Evolutionary conservation across 768 basidiomycete genomes (phyloP), one percentile per base, ranked within the genome.

Genomic region (Xerocomellus dryophilus): DNA sequence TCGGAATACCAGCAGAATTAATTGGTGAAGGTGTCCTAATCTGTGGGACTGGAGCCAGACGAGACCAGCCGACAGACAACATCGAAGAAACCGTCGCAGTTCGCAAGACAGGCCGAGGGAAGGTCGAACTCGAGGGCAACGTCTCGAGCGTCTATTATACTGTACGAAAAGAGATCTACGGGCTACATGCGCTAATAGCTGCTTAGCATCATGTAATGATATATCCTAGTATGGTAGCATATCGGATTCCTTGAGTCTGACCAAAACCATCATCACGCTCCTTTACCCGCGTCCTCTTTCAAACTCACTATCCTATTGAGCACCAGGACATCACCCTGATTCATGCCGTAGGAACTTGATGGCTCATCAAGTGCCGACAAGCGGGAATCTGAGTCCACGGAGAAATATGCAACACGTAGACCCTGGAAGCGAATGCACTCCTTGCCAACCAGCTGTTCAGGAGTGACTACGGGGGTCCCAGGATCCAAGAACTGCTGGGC

Each of bases 391-490:
- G 85, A 88, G 69, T 99, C 97, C 25, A 98, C 76, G 18, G 91
- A 82, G 66, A 99, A 98, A 75, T 98, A 99, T 3, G 88, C 97
- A 43, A 98, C 86, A 10, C 97, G 85, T 65, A 98, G 78, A 8
- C 94, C 97, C 73, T 99, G 97, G 85, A 99, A 98, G 36, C 97
- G 81, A 51, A 98, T 81, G 66, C 88, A 91, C 71, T 98, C 97
- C 69, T 88, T 88, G 25, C 90, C 96, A 42, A 91, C 81, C 38
- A 96, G 77, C 69, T 92, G 90, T 50, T 84, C 86, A 4, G 69
- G 65, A 7, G 85, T 90, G 20, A 86, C 85, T 45, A 81, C 79
- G 1, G 90, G 93, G 25, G 84, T 89, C 50, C 78, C 80, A 34
- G 79, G 79, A 34, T 73, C 68, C 34, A 68, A 66, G 4, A 64